phyloP scores from a whole-genome alignment of 2,329 filamentous ascomycete genomes.

The Hansfordia pulvinata region DNA sequence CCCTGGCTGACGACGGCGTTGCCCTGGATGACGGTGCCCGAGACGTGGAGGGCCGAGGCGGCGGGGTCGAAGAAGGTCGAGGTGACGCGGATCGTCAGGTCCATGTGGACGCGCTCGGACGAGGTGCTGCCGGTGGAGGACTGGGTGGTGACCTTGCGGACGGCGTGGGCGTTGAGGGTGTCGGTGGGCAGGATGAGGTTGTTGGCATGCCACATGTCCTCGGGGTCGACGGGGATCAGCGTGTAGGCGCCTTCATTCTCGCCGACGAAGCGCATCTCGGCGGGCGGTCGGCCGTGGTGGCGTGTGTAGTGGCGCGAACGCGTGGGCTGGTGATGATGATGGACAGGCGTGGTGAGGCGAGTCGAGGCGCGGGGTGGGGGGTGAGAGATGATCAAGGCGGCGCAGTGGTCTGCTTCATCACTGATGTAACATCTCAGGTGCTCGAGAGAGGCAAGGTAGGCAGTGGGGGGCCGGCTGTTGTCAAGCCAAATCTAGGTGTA shows the following conservation, averaged over 20 bases:
- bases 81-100: constrained; percentile 41
- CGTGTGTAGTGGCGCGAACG: no score
- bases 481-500: no score
- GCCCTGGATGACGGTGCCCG: constrained; percentile 37
- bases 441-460: no score
- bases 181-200: constrained; percentile 43
- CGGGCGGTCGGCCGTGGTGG: background rate
- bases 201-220: constrained; percentile 45
- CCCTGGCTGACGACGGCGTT: constrained; percentile 38
- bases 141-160: constrained; percentile 38
- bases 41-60: constrained; percentile 40
- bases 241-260: constrained; percentile 23
- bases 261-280: constrained; percentile 23
- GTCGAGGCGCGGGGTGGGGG: no score
- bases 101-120: constrained; percentile 40
- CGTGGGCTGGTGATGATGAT: no score
- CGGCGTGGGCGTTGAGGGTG: constrained; percentile 37
- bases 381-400: no score
- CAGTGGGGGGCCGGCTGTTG: no score
- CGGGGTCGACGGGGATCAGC: constrained; percentile 26
- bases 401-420: no score
- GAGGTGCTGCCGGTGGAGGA: constrained; percentile 29
- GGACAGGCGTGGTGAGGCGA: no score
- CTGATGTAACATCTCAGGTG: no score
- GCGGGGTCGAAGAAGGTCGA: constrained; percentile 44